Base-by-base conservation (phyloP, 1,284 basidiomycete species). In the Volvariella surrecta region DNA sequence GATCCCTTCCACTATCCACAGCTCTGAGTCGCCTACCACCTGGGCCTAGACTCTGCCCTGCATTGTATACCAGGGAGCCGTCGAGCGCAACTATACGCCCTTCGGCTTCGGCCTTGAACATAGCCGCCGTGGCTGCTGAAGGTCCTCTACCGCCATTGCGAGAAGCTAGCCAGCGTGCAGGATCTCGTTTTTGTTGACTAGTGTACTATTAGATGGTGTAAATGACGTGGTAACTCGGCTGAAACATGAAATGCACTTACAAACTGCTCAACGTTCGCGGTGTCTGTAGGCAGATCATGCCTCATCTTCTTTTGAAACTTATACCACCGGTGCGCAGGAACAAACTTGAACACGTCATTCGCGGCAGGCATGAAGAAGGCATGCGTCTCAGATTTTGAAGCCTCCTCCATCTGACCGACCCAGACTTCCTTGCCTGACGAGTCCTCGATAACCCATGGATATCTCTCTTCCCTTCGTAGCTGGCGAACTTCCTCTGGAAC, bases 361-460 rank as follows among this genome's bases (percentile, higher is more conserved):
- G 76, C 73, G 11, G 81, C 76, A 32, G 83, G 84, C 82, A 87
- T 85, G 54, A 83, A 81, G 58, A 83, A 77, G 7, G 73, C 79
- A 44, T 80, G 73, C 4, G 71, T 75, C 41, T 72, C 73, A 7
- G 76, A 68, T 60, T 77, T 88, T 16, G 73, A 65, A 4, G 76
- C 70, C 46, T 90, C 88, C 58, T 90, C 86, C 67, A 92, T 71
- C 58, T 82, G 74, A 15, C 82, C 90, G 16, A 79, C 69, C 89
- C 89, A 93, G 21, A 75, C 57, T 61, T 89, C 84, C 47, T 70
- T 64, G 43, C 76, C 73, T 35, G 48, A 47, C 15, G 71, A 74
- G 57, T 90, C 88, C 64, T 93, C 89, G 63, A 92, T 75, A 37
- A 93, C 79, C 90, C 89, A 93, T 1, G 90, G 89, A 59, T 85